Percentiles rank a stretch among this genome's conserved stretches.
These are phyloP conservation scores for Triticum timopheevii DNA, from an alignment of 176 grass and related monocot genomes.

Conservation along the genomic window DNA sequence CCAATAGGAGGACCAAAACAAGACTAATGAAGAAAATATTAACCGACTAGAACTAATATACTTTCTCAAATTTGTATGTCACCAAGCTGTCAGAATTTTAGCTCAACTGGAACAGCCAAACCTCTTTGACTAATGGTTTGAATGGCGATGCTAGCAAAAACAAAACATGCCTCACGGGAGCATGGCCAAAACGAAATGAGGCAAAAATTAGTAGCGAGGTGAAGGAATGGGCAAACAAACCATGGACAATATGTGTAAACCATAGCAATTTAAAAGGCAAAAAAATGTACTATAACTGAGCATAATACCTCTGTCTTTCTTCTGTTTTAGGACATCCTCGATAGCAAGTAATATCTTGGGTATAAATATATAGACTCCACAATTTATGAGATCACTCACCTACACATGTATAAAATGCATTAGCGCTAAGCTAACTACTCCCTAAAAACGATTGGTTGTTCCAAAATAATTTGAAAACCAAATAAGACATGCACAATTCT, in stretches of 20 bases:
- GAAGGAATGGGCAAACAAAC: background rate
- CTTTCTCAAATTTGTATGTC: background rate
- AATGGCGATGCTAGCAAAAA: background rate
- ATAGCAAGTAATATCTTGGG: slow-evolving; percentile 89
- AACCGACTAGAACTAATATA: background rate
- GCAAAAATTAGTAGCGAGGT: background rate
- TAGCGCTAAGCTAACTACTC: slow-evolving; percentile 4
- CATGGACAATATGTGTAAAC: background rate
- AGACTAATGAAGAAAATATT: slow-evolving; percentile 15
- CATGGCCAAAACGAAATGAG: background rate
- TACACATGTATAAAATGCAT: slow-evolving; percentile 43
- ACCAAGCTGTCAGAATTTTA: background rate
- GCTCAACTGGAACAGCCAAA: background rate
- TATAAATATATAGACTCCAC: slow-evolving; percentile 99
- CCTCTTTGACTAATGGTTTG: slow-evolving; percentile 4
- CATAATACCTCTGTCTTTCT: slow-evolving; percentile 85
- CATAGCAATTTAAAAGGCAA: slow-evolving; percentile 3
- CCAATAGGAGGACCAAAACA: background rate
- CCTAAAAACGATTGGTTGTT: background rate
- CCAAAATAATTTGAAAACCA: background rate
- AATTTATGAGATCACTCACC: slow-evolving; percentile 98
- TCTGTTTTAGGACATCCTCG: slow-evolving; percentile 78
- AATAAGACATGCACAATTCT: background rate
- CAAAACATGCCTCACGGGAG: background rate
- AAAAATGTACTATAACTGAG: background rate